These are phyloP conservation scores for Aspergillus olivimuriae DNA, from an alignment of 495 filamentous ascomycete species.

Conservation along the genomic window DNA sequence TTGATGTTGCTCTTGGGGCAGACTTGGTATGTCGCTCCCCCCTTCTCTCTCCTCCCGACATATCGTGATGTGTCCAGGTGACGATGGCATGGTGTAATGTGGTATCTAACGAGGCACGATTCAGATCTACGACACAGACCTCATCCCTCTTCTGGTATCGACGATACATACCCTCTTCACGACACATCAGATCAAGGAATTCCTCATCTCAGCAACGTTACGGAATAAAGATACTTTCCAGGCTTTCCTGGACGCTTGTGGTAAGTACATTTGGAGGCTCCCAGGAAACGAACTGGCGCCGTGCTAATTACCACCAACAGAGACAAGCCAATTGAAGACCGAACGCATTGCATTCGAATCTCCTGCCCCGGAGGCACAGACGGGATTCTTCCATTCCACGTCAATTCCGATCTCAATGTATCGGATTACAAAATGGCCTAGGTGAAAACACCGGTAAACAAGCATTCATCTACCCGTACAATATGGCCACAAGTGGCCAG, in stretches of 20 bases:
- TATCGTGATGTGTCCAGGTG: no score
- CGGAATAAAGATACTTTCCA: slow-evolving; percentile 59
- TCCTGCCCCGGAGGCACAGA: slow-evolving; percentile 40
- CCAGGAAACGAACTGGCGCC: background rate
- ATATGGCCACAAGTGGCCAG: no score
- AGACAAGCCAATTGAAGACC: slow-evolving; percentile 25
- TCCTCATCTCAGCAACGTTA: slow-evolving; percentile 55
- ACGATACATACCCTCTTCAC: slow-evolving; percentile 52
- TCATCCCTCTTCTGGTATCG: slow-evolving; percentile 50
- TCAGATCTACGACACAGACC: slow-evolving; percentile 59
- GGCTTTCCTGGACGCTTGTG: slow-evolving; percentile 48
- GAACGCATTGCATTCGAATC: slow-evolving; percentile 40
- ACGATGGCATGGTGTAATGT: no score
- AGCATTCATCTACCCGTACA: no score
- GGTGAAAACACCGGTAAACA: no score
- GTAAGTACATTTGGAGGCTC: slow-evolving; percentile 32
- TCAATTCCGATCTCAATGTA: slow-evolving; percentile 45
- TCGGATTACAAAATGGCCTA: slow-evolving; percentile 21
- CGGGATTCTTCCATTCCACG: slow-evolving; percentile 51
- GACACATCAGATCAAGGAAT: slow-evolving; percentile 36
- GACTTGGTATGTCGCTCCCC: slow-evolving; percentile 36
- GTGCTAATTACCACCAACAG: slow-evolving; percentile 6
- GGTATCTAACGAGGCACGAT: no score
- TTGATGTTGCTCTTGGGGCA: slow-evolving; percentile 46
- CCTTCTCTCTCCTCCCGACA: no score